Evolutionary conservation across 2,329 filamentous ascomycete genomes (phyloP).

Genomic region (Gnomoniopsis smithogilvyi): DNA sequence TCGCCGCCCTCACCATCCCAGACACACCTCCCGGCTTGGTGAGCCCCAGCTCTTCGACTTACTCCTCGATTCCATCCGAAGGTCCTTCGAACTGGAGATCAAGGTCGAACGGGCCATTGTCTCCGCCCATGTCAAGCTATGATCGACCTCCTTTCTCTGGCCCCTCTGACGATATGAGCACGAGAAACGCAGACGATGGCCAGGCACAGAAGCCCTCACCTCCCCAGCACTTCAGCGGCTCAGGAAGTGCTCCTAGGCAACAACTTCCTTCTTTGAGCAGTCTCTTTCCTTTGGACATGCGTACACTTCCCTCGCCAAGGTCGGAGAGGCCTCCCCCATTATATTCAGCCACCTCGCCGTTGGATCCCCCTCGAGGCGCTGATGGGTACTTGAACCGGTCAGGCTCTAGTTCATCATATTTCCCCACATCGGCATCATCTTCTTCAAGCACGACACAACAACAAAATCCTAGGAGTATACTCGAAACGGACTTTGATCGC

Average conservation of each 20-base stretch:
- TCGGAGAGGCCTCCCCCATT: slow-evolving; percentile 43
- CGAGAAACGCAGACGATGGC: slow-evolving; percentile 35
- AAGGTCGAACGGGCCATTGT: slow-evolving; percentile 36
- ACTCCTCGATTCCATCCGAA: slow-evolving; percentile 40
- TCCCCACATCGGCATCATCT: slow-evolving; percentile 36
- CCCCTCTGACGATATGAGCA: slow-evolving; percentile 40
- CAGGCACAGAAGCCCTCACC: slow-evolving; percentile 32
- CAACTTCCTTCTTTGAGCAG: slow-evolving; percentile 56
- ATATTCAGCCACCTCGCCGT: slow-evolving; percentile 38
- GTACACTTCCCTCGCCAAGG: slow-evolving; percentile 42
- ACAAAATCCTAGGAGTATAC: slow-evolving; percentile 39
- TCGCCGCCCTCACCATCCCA: slow-evolving; percentile 37
- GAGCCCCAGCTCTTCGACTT: slow-evolving; percentile 48
- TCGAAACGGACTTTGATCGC: slow-evolving; percentile 44
- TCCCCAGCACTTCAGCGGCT: slow-evolving; percentile 12
- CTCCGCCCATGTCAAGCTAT: slow-evolving; percentile 58
- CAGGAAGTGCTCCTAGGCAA: slow-evolving; percentile 32
- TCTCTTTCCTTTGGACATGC: slow-evolving; percentile 46
- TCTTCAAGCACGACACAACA: slow-evolving; percentile 20
- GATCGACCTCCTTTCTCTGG: slow-evolving; percentile 36
- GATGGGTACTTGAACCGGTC: slow-evolving; percentile 34
- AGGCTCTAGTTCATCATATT: slow-evolving; percentile 43
- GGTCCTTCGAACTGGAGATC: slow-evolving; percentile 42
- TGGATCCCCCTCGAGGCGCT: slow-evolving; percentile 43
- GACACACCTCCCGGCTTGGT: slow-evolving; percentile 53